These are phyloP conservation scores for Ampelomyces quisqualis DNA, from an alignment of 2,329 filamentous ascomycete genomes.

Conservation along the genomic window DNA sequence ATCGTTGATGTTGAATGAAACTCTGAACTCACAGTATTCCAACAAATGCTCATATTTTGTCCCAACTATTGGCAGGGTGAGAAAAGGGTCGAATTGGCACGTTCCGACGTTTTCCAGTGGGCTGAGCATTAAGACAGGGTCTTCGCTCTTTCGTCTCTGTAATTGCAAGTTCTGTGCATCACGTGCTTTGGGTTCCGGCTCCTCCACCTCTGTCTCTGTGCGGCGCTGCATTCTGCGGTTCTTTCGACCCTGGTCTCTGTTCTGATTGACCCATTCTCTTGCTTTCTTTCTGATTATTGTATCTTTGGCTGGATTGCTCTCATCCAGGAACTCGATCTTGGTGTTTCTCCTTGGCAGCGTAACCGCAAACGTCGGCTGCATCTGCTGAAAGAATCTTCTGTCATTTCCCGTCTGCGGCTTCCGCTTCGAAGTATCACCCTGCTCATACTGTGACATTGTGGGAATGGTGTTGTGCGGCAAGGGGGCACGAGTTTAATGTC, in stretches of 20 bases:
- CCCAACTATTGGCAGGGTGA: constrained; percentile 19
- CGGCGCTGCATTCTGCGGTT: constrained; percentile 1
- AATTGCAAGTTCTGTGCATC: not conserved
- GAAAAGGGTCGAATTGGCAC: constrained; percentile 21
- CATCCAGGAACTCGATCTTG: constrained; percentile 24
- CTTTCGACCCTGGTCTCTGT: constrained; percentile 13
- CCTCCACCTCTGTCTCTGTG: constrained; percentile 3
- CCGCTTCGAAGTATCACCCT: not conserved
- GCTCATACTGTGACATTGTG: not conserved
- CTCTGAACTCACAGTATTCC: constrained; percentile 19
- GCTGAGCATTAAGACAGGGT: not conserved
- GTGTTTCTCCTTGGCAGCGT: constrained; percentile 12
- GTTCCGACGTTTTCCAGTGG: constrained; percentile 6
- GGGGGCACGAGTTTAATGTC: no score
- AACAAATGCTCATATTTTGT: constrained; percentile 27
- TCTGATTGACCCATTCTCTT: constrained; percentile 29
- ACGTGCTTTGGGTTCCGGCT: constrained; percentile 2
- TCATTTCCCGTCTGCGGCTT: constrained; percentile 12
- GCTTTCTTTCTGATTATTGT: constrained; percentile 28
- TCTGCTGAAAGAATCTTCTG: constrained; percentile 23
- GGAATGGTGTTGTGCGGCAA: not conserved
- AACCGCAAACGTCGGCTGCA: constrained; percentile 25
- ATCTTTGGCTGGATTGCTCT: constrained; percentile 24
- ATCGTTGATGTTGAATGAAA: not conserved
- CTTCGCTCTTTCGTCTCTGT: constrained; percentile 1